Evolutionary conservation across 495 filamentous ascomycete species (phyloP), one percentile per base, ranked within the genome.

Genomic region (Penicillium flavigenum): DNA sequence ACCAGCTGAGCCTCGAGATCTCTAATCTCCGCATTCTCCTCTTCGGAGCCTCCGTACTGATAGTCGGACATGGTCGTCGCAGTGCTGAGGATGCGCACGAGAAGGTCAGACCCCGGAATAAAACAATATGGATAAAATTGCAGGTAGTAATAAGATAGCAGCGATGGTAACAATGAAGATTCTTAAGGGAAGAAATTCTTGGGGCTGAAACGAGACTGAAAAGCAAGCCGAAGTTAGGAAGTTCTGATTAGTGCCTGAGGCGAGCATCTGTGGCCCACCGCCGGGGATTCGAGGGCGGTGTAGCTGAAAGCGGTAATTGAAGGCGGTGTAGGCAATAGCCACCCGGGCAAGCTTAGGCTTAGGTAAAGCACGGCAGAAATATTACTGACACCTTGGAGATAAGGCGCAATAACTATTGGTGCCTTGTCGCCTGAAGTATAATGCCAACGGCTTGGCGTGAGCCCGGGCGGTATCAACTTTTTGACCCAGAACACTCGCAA

Each of bases 11-110:
- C 72, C 41, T 87, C 86, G 17, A 94, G 82, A 72, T 89, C 88
- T 75, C 82, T 86, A 58, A 96, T 81, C 78, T 96, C 91, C 46
- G 82, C 83, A 67, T 91, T 91, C 71, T 94, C 90, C 72, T 96
- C 90, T 26, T 94, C 90, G 5, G 86, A 85, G 57, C 87, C 85
- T 52, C 87, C 88, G 68, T 85, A 93, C 63, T 77, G 78, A 68
- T 86, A 83, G 65, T 89, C 80, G 47, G 79, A 75, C 79, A 82
- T 82, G 55, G 47, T 71, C 57, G 48, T 71, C 56, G 55, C 57
- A 57, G 47, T 38, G 47, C 22, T 53, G 29, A 47, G 22, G 27
- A 46, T 48, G 57, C 27, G 52, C 56, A 29, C 56, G 47, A 14
- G 27, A 39, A 53, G 54, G 17, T 16, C 12, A n/a, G n/a, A n/a